Evolutionary conservation across 176 grass and related monocot genomes (phyloP).

Genomic region (Chrysopogon serrulatus): DNA sequence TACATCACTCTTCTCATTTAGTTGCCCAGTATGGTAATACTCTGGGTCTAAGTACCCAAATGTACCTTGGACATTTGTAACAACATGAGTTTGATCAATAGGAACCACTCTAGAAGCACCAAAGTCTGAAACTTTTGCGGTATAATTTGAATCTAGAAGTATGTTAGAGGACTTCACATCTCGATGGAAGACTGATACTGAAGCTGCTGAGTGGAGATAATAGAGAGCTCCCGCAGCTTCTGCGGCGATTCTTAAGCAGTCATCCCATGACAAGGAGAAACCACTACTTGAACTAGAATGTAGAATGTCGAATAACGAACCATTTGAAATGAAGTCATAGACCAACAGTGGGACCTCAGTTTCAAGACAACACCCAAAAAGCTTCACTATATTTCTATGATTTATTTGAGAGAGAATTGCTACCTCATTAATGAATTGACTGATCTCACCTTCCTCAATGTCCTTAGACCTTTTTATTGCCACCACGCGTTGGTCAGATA

Average conservation of each 20-base stretch:
- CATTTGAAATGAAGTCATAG: slow-evolving; percentile 32
- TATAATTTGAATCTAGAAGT: slow-evolving; percentile 26
- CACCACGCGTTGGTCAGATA: slow-evolving; percentile 9
- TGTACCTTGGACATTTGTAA: slow-evolving; percentile 32
- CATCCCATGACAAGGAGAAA: background rate
- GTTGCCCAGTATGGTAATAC: slow-evolving; percentile 20
- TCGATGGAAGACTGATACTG: background rate
- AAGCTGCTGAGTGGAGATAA: slow-evolving; percentile 13
- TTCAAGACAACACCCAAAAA: slow-evolving; percentile 26
- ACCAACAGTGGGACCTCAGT: slow-evolving; percentile 3
- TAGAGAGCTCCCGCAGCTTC: slow-evolving; percentile 18
- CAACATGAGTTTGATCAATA: slow-evolving; percentile 31
- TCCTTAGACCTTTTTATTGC: slow-evolving; percentile 30
- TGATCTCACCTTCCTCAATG: slow-evolving; percentile 19
- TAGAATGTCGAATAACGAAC: slow-evolving; percentile 13
- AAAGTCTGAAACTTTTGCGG: slow-evolving; percentile 32
- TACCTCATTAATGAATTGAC: slow-evolving; percentile 37
- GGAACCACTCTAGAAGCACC: slow-evolving; percentile 26
- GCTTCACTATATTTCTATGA: slow-evolving; percentile 26
- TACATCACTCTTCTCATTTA: slow-evolving; percentile 35
- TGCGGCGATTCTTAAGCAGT: background rate
- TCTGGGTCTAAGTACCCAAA: slow-evolving; percentile 51
- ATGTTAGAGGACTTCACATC: slow-evolving; percentile 41
- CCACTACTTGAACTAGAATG: background rate
- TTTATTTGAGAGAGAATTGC: slow-evolving; percentile 29